These are phyloP conservation scores for Thermochaetoides dissita DNA, from an alignment of 2,329 filamentous ascomycete genomes.

Conservation along the genomic window DNA sequence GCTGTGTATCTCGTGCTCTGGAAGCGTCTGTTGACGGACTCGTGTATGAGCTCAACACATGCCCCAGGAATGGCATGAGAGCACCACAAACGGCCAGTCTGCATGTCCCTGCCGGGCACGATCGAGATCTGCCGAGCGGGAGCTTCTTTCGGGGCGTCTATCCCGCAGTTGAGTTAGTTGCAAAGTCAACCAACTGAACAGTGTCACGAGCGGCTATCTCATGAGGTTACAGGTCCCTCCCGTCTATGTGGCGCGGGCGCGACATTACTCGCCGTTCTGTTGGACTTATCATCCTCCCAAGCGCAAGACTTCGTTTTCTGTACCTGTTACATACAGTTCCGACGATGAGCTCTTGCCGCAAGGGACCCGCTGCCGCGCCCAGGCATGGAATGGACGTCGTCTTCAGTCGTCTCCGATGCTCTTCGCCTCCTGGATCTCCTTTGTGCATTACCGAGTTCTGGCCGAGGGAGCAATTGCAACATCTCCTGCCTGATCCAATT, in stretches of 20 bases:
- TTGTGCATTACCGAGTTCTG: slow-evolving; percentile 1
- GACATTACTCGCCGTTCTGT: neutral
- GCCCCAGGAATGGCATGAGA: too few species aligned
- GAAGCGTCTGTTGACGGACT: too few species aligned
- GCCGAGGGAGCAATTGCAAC: slow-evolving; percentile 1
- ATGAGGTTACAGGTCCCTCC: neutral
- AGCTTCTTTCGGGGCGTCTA: slow-evolving; percentile 6
- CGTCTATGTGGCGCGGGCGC: slow-evolving; percentile 5
- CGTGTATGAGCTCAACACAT: too few species aligned
- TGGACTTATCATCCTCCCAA: neutral
- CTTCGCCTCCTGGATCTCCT: too few species aligned
- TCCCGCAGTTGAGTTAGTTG: neutral
- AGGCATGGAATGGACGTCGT: neutral
- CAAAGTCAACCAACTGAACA: slow-evolving; percentile 2
- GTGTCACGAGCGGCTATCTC: slow-evolving; percentile 9
- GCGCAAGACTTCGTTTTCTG: too few species aligned
- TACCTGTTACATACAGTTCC: neutral
- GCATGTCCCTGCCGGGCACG: slow-evolving; percentile 1
- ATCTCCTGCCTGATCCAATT: neutral
- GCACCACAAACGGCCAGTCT: neutral
- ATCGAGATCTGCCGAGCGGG: slow-evolving; percentile 8
- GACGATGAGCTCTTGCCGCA: neutral
- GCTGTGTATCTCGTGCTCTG: too few species aligned
- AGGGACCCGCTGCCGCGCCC: neutral
- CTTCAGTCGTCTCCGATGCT: too few species aligned